Conservation (phyloP, 768 basidiomycete species). For the Boletus bicolor region DNA sequence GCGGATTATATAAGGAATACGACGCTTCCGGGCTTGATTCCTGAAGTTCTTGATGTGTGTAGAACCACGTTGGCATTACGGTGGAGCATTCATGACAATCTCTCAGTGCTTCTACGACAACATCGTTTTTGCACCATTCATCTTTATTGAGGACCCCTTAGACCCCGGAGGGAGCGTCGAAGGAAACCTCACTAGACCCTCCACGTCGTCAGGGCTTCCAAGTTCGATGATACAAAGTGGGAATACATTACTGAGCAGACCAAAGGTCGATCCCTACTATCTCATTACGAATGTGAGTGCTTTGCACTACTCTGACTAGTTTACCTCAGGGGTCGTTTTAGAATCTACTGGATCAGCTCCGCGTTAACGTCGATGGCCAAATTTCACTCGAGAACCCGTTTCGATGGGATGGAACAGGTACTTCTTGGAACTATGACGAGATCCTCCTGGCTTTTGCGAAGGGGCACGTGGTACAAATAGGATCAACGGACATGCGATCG, state of each 20-base stretch:
- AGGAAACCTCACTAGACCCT: constrained; percentile 36
- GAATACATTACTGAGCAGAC: constrained; percentile 48
- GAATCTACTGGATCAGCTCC: constrained; percentile 67
- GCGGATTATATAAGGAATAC: constrained; percentile 93
- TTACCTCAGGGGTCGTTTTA: constrained; percentile 28
- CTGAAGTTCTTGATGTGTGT: constrained; percentile 83
- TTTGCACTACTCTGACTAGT: not conserved
- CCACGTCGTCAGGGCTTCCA: constrained; percentile 33
- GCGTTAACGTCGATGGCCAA: constrained; percentile 57
- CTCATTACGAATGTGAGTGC: constrained; percentile 73
- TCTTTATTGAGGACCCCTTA: constrained; percentile 89
- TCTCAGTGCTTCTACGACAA: constrained; percentile 92
- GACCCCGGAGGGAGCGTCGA: constrained; percentile 59
- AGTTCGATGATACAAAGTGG: constrained; percentile 31
- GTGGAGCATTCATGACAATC: constrained; percentile 1
- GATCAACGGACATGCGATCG: constrained; percentile 39
- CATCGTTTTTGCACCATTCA: constrained; percentile 92
- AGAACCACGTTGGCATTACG: not conserved
- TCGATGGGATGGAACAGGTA: constrained; percentile 59
- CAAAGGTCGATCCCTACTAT: constrained; percentile 88
- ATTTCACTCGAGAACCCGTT: constrained; percentile 65
- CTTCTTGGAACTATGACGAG: constrained; percentile 65
- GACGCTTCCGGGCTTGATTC: constrained; percentile 73
- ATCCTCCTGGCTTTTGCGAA: constrained; percentile 62
- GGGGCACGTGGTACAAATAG: constrained; percentile 57